A percentile compares a stretch with the other conserved stretches of the same genome.
phyloP scores from a whole-genome alignment of 2,329 filamentous ascomycete genomes.

The Neopestalotiopsis sp. region DNA sequence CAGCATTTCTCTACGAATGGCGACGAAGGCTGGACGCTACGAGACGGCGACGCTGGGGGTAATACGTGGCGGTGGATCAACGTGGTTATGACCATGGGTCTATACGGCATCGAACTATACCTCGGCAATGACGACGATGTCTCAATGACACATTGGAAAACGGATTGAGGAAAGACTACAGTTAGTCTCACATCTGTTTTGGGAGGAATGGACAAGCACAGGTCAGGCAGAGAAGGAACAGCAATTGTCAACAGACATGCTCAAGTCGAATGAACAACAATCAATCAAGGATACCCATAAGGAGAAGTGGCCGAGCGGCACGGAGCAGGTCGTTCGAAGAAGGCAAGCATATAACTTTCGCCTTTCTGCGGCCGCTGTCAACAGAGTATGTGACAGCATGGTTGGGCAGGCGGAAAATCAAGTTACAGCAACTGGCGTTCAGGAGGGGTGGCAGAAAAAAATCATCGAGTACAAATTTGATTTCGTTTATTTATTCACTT shows the following conservation, averaged over 20 bases:
- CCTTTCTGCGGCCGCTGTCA: conserved; percentile 10
- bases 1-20: conserved; percentile 90
- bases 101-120: conserved; percentile 91
- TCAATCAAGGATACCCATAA: conserved; percentile 5
- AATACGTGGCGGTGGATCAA: conserved; percentile 96
- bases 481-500: conserved; percentile 5
- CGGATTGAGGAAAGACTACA: conserved; percentile 62
- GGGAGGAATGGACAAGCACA: not conserved
- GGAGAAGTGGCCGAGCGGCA: not conserved
- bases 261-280: not conserved
- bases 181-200: not conserved
- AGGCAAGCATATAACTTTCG: not conserved
- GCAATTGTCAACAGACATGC: not conserved
- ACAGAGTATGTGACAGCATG: conserved; percentile 8
- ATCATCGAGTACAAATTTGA: conserved; percentile 18
- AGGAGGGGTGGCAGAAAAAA: conserved; percentile 12
- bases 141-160: conserved; percentile 86
- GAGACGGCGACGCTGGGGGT: conserved; percentile 81
- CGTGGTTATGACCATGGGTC: conserved; percentile 82
- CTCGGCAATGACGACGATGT: conserved; percentile 83
- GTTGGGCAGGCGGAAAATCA: conserved; percentile 5
- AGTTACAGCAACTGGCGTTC: conserved; percentile 20
- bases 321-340: not conserved
- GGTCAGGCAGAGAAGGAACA: not conserved
- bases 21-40: conserved; percentile 80